These are phyloP conservation scores for Fomitiporia mediterranea DNA, from an alignment of 1,284 basidiomycete genomes.

Conservation along the genomic window DNA sequence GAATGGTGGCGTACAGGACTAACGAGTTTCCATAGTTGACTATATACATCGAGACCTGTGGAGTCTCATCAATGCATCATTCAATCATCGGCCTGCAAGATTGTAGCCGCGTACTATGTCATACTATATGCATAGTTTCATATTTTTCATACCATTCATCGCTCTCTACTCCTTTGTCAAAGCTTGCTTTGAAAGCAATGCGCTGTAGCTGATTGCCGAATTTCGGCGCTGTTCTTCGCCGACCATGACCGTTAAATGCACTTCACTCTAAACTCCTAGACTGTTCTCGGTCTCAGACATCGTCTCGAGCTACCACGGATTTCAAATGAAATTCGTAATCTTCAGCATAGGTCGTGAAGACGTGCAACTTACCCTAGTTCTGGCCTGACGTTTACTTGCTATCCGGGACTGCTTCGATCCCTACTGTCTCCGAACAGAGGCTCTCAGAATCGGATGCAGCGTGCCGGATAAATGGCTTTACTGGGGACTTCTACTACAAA, in stretches of 20 bases:
- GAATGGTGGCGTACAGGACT: too few relatives aligned
- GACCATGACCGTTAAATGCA: neutral
- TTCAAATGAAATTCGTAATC: neutral
- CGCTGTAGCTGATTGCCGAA: too few relatives aligned
- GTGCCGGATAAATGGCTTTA: conserved; percentile 4
- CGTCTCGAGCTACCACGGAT: neutral
- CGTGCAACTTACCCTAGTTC: neutral
- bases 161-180: too few relatives aligned
- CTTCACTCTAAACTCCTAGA: neutral
- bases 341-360: too few relatives aligned
- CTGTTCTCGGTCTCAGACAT: neutral
- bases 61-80: too few relatives aligned
- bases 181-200: too few relatives aligned
- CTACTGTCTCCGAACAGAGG: neutral
- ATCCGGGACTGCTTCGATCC: conserved; percentile 3
- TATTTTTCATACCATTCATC: too few relatives aligned
- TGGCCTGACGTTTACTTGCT: neutral
- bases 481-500: neutral
- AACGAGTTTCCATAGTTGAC: too few relatives aligned
- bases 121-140: too few relatives aligned
- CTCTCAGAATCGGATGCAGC: neutral
- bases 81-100: too few relatives aligned
- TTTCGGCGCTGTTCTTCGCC: neutral
- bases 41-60: too few relatives aligned
- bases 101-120: too few relatives aligned